Evolutionary conservation across 2,329 filamentous ascomycete species (phyloP).

Genomic region (Cytospora leucostoma): DNA sequence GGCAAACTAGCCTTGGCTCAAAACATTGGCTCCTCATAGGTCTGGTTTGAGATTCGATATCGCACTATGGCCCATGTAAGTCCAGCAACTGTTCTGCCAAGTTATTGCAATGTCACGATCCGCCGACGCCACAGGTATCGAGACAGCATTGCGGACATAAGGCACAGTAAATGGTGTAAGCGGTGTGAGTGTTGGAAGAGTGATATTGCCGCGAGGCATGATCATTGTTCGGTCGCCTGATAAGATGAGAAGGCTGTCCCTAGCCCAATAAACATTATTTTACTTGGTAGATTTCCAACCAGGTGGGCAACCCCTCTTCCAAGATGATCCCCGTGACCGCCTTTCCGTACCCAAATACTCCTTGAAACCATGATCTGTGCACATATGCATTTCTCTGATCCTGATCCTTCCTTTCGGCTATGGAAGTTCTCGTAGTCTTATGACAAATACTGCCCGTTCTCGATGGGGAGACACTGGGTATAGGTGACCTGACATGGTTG

Average conservation of each 20-base stretch:
- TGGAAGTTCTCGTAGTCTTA: not conserved
- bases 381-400: not conserved
- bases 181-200: not conserved
- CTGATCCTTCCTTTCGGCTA: not conserved
- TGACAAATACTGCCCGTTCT: not conserved
- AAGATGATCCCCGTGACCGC: not conserved
- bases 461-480: not conserved
- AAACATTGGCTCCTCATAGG: not conserved
- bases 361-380: not conserved
- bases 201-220: not conserved
- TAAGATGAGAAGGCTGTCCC: not conserved
- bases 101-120: not conserved
- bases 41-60: no score
- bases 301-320: not conserved
- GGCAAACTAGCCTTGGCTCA: not conserved
- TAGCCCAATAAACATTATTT: slow-evolving; percentile 4
- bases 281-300: not conserved
- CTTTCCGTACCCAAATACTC: not conserved
- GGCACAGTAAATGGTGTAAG: no score
- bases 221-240: not conserved
- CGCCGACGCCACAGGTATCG: not conserved
- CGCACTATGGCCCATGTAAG: not conserved
- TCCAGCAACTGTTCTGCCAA: no score
- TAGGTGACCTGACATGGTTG: not conserved
- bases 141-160: not conserved